Evolutionary conservation across 2,329 filamentous ascomycete species (phyloP), one percentile per base, ranked within the genome.

Genomic region (Malbranchea cinnamomea): DNA sequence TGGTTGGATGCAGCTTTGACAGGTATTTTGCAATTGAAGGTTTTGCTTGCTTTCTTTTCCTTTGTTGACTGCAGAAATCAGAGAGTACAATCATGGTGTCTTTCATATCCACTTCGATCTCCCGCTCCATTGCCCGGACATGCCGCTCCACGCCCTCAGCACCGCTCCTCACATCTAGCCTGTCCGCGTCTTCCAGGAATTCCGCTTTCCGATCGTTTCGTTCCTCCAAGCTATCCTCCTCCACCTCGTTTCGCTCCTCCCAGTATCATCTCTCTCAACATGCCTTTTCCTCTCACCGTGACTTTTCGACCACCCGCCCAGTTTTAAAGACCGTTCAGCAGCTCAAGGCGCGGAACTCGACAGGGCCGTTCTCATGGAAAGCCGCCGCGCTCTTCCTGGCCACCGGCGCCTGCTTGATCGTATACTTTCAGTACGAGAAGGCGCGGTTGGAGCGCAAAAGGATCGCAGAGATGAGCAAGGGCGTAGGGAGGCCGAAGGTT

Each of bases 401-500:
- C 26, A 78, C 84, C 2, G 84, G 81, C 43, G 74, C 62, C 8
- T 77, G 73, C 16, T 66, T 98, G 46, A 74, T 84, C 37, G 71
- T 81, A 57, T 98, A 95, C 54, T 95, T 98, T 57, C 82, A 85
- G 47, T 73, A 75, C 46, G 89, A 98, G 57, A 95, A 95, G 64
- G 73, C 73, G 45, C 77, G 89, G 47, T 77, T 98, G 73, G 76
- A 89, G 51, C 72, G 85, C 39, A 80, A 85, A 62, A 71, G 84
- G 33, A 72, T 94, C 43, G 84, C 84, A 5, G 85, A 95, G 50
- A 79, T 87, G 44, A 79, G 78, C 41, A 98, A 98, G 61, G 85
- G 87, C 7, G 76, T 94, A 4, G 89, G 89, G 1, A 77, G 72
- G 50, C 89, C 89, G 19, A 91, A 92, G 62, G 85, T 98, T 31